Percentiles rank a stretch among this genome's conserved stretches.
These are phyloP conservation scores for Mycosarcoma maydis DNA, from an alignment of 1,284 basidiomycete species.

Conservation along the genomic window DNA sequence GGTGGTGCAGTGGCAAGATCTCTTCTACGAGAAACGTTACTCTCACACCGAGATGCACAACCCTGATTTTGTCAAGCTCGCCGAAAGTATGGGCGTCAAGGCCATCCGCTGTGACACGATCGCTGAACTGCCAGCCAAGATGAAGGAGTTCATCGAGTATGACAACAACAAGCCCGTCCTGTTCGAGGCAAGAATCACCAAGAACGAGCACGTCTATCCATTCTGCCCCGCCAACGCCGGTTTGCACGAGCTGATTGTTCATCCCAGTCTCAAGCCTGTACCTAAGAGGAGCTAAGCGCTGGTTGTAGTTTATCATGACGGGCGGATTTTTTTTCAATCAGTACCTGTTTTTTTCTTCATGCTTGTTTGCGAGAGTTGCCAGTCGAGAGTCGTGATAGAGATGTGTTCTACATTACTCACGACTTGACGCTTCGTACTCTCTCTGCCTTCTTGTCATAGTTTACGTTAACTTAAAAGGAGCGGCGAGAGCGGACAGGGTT, in stretches of 20 bases:
- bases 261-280: conserved; percentile 51
- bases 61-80: conserved; percentile 90
- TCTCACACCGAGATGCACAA: conserved; percentile 94
- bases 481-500: too few species aligned
- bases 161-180: conserved; percentile 85
- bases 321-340: not conserved
- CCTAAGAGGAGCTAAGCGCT: conserved; percentile 16
- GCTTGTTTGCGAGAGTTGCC: not conserved
- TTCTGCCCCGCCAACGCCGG: conserved; percentile 92
- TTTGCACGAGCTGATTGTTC: conserved; percentile 76
- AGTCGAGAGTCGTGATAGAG: too few species aligned
- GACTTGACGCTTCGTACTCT: too few species aligned
- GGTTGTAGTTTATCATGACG: not conserved
- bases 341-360: not conserved
- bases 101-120: conserved; percentile 79
- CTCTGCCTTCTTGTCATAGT: too few species aligned
- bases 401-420: too few species aligned
- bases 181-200: conserved; percentile 87
- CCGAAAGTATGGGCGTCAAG: conserved; percentile 89
- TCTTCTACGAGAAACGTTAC: conserved; percentile 94
- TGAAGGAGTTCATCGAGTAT: conserved; percentile 99
- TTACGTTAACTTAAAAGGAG: too few species aligned
- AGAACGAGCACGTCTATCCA: conserved; percentile 92
- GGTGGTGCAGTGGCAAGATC: conserved; percentile 98
- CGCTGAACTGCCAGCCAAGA: conserved; percentile 86